A percentile compares a stretch with the other conserved stretches of the same genome.
Conservation (phyloP, 306 rosid species). For the Rosa rugosa region DNA sequence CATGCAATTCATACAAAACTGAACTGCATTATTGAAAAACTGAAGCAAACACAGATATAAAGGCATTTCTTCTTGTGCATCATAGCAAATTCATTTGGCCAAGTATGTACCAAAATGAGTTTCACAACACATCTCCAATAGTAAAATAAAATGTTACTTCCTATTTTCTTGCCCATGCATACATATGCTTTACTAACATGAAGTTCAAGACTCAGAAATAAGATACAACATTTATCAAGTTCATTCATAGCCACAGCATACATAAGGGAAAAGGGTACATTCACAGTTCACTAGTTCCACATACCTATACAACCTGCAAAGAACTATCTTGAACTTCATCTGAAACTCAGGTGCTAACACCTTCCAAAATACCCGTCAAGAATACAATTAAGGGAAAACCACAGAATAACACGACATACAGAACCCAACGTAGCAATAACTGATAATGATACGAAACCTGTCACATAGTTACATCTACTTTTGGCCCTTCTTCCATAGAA, state of each 20-base stretch:
- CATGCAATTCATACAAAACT: background rate
- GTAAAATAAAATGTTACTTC: background rate
- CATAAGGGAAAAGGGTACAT: background rate
- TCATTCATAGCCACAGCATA: conserved; percentile 14
- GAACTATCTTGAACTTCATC: background rate
- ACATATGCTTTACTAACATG: background rate
- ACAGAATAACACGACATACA: conserved; percentile 15
- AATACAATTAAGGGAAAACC: background rate
- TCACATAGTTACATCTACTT: conserved; percentile 25
- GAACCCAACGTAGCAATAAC: background rate
- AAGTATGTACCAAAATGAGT: background rate
- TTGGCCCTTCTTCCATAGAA: conserved; percentile 86
- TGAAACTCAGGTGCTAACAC: conserved; percentile 1
- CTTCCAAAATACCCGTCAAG: conserved; percentile 20
- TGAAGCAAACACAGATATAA: background rate
- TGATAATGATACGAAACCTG: conserved; percentile 11
- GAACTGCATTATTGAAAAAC: background rate
- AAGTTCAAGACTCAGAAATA: background rate
- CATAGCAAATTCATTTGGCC: background rate
- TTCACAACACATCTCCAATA: background rate
- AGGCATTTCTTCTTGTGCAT: background rate
- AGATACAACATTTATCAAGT: conserved; percentile 9
- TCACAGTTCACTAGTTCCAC: background rate
- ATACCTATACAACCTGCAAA: conserved; percentile 31
- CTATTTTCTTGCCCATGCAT: background rate